A percentile compares a stretch with the other conserved stretches of the same genome.
Evolutionary conservation across 1,284 basidiomycete genomes (phyloP).

Genomic region (Leucoagaricus sp.): DNA sequence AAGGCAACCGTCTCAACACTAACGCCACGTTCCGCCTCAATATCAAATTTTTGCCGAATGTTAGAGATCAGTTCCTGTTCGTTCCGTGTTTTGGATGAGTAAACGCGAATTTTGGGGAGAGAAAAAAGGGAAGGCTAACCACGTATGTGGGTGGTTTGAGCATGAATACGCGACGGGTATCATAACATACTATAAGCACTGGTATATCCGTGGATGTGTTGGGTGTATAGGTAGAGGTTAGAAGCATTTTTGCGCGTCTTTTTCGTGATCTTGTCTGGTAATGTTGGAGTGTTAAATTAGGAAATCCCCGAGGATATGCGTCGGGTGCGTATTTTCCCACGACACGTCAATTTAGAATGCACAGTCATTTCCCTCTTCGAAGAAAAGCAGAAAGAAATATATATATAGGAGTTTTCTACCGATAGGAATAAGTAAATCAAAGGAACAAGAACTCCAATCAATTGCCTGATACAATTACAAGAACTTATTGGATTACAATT

Average conservation of each 20-base stretch:
- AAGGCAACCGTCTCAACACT: not conserved
- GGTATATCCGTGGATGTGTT: not conserved
- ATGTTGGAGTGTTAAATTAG: not conserved
- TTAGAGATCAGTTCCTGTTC: conserved; percentile 3
- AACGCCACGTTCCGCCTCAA: not conserved
- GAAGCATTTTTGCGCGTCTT: not conserved
- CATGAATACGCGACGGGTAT: conserved; percentile 5
- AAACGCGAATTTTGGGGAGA: not conserved
- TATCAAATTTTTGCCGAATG: conserved; percentile 9
- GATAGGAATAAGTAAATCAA: too few relatives aligned
- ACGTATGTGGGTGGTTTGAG: conserved; percentile 8
- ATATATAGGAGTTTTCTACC: not conserved
- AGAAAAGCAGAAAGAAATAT: not conserved
- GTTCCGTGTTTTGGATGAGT: not conserved
- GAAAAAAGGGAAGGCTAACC: not conserved
- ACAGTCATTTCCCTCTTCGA: too few relatives aligned
- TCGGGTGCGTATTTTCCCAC: not conserved
- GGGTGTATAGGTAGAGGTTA: conserved; percentile 6
- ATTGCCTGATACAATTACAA: too few relatives aligned
- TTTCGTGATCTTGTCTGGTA: not conserved
- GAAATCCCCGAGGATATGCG: not conserved
- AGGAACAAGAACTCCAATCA: too few relatives aligned
- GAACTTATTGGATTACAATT: too few relatives aligned
- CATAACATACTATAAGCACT: conserved; percentile 10
- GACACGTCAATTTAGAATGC: not conserved